A percentile compares a stretch with the other conserved stretches of the same genome.
These are phyloP conservation scores for Rosa chinensis DNA, from an alignment of 306 rosid species.

Conservation along the genomic window DNA sequence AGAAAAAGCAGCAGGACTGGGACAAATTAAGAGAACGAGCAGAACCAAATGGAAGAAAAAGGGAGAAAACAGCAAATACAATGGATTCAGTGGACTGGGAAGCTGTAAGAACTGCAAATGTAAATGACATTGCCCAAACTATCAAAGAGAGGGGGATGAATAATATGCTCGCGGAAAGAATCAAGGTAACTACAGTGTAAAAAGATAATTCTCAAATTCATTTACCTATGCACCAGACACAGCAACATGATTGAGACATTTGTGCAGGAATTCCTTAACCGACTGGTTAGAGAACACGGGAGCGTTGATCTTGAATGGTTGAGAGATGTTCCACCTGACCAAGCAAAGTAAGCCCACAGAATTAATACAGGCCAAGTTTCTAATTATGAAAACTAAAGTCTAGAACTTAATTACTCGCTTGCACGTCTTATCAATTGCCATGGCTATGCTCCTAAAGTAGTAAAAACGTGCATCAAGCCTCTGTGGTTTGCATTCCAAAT, in stretches of 20 bases:
- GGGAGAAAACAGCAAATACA: slow-evolving; percentile 58
- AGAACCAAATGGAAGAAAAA: slow-evolving; percentile 55
- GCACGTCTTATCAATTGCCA: slow-evolving; percentile 14
- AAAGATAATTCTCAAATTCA: neutral
- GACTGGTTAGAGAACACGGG: slow-evolving; percentile 83
- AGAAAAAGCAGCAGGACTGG: slow-evolving; percentile 58
- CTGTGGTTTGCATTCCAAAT: slow-evolving; percentile 18
- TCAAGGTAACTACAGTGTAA: slow-evolving; percentile 53
- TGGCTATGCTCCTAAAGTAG: slow-evolving; percentile 19
- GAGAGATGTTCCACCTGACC: slow-evolving; percentile 95
- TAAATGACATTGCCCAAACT: slow-evolving; percentile 66
- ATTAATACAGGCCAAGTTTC: slow-evolving; percentile 25
- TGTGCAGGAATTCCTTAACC: slow-evolving; percentile 81
- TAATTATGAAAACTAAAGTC: slow-evolving; percentile 8
- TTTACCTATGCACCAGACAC: slow-evolving; percentile 20
- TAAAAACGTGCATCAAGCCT: neutral
- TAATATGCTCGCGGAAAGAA: slow-evolving; percentile 85
- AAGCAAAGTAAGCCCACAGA: slow-evolving; percentile 74
- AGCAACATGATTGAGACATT: slow-evolving; percentile 33
- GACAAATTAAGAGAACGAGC: slow-evolving; percentile 66
- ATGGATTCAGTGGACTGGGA: slow-evolving; percentile 98
- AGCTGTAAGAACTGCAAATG: slow-evolving; percentile 83
- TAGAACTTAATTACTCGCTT: slow-evolving; percentile 16
- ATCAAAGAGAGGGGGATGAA: slow-evolving; percentile 97
- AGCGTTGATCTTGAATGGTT: slow-evolving; percentile 91